Evolutionary conservation across 768 basidiomycete genomes (phyloP).

Genomic region (Boletus sp.): DNA sequence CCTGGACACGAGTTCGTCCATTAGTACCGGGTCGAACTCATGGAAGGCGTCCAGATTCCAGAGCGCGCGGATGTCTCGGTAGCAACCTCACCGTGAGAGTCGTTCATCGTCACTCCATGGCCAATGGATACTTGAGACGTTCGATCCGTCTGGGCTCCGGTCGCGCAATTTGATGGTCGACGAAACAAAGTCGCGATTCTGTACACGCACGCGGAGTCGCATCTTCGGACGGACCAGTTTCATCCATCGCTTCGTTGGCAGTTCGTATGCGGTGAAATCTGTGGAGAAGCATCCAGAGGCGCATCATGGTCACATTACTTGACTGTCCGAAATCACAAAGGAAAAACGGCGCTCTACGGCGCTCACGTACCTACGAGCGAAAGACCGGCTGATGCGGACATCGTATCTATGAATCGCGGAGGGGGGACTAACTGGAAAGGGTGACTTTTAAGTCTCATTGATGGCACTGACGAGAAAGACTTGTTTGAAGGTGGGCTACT

Average conservation of each 20-base stretch:
- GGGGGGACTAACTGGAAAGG: neutral
- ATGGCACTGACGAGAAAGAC: neutral
- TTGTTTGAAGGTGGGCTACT: neutral
- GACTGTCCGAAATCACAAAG: neutral
- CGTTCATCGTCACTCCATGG: conserved; percentile 9
- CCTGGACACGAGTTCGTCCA: neutral
- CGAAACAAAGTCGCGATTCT: conserved; percentile 15
- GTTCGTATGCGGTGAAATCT: conserved; percentile 25
- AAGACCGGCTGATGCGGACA: conserved; percentile 10
- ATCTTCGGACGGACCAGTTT: conserved; percentile 19
- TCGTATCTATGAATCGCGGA: neutral
- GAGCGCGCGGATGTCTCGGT: neutral
- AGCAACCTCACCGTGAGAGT: conserved; percentile 15
- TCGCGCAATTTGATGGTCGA: conserved; percentile 6
- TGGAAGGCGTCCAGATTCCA: neutral
- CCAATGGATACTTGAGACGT: conserved; percentile 7
- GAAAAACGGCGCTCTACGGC: neutral
- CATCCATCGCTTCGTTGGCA: conserved; percentile 21
- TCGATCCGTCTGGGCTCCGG: neutral
- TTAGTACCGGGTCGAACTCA: neutral
- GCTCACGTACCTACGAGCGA: conserved; percentile 18
- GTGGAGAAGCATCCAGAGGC: neutral
- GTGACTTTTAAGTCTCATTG: neutral
- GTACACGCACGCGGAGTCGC: conserved; percentile 18
- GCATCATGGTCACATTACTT: neutral